Percentiles rank a stretch among this genome's conserved stretches.
phyloP scores from a whole-genome alignment of 2,329 filamentous ascomycete genomes.

The Gaeumannomyces sp. region DNA sequence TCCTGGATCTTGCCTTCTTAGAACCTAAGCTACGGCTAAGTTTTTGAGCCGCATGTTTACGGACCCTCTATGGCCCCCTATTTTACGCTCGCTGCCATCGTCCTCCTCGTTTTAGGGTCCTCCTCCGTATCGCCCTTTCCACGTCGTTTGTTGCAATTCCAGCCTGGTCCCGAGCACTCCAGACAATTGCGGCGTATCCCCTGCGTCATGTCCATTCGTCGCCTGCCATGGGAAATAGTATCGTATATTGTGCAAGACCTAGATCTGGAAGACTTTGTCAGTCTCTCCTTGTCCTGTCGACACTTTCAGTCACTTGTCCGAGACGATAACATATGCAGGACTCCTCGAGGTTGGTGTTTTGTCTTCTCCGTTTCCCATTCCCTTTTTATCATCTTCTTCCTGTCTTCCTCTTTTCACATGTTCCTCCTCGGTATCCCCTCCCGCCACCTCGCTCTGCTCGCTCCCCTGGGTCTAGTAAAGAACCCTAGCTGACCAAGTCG shows the following conservation, averaged over 20 bases:
- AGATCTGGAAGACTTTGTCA: slow-evolving; percentile 50
- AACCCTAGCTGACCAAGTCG: slow-evolving; percentile 12
- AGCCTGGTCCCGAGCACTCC: not conserved
- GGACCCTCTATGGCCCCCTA: not conserved
- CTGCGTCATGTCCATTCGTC: slow-evolving; percentile 23
- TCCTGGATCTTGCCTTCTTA: no score
- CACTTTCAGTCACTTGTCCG: slow-evolving; percentile 43
- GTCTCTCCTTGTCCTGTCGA: slow-evolving; percentile 46
- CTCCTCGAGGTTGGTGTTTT: slow-evolving; percentile 44
- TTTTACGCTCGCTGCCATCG: not conserved
- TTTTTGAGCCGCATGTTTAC: not conserved
- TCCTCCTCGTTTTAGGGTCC: not conserved
- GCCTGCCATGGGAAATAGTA: slow-evolving; percentile 59
- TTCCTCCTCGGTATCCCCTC: not conserved
- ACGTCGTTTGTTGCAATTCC: not conserved
- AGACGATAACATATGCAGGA: slow-evolving; percentile 50
- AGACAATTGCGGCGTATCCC: not conserved
- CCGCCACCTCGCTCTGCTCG: not conserved
- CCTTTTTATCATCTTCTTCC: not conserved
- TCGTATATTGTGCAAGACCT: slow-evolving; percentile 50
- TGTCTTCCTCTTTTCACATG: not conserved
- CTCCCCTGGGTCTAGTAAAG: not conserved
- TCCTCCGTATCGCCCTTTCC: not conserved
- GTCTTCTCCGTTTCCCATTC: slow-evolving; percentile 17
- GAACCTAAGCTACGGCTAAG: not conserved